phyloP scores from a whole-genome alignment of 352 stramenopile genomes.

The Phytophthora foliorum region DNA sequence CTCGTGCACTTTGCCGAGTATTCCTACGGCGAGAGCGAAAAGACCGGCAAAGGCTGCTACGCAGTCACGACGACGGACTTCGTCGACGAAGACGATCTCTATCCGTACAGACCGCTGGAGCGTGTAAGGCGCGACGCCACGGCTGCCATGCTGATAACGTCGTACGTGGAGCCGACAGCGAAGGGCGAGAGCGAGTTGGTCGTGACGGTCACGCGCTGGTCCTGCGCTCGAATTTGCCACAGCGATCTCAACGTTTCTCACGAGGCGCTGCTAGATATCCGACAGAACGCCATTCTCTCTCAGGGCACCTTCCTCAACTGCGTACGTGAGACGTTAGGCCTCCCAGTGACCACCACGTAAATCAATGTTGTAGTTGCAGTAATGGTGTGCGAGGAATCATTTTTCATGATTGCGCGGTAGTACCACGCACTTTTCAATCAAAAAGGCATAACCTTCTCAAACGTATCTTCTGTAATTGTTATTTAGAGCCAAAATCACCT shows the following conservation, averaged over 20 bases:
- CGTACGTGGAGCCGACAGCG: constrained; percentile 24
- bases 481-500: neutral
- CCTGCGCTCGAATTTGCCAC: constrained; percentile 31
- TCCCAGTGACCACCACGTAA: constrained; percentile 17
- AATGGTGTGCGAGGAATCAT: neutral
- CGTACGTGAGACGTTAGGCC: constrained; percentile 35
- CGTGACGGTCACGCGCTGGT: constrained; percentile 40
- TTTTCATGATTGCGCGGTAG: constrained; percentile 17
- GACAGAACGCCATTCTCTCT: constrained; percentile 29
- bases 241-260: constrained; percentile 33
- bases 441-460: neutral
- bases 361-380: neutral
- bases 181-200: constrained; percentile 22
- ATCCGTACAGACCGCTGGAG: constrained; percentile 52
- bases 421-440: no score
- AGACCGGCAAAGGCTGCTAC: constrained; percentile 34
- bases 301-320: constrained; percentile 38
- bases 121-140: constrained; percentile 50
- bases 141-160: constrained; percentile 37
- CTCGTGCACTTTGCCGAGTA: constrained; percentile 43
- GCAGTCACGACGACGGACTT: constrained; percentile 48
- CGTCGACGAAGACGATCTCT: constrained; percentile 54
- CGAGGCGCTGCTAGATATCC: constrained; percentile 24
- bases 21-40: constrained; percentile 14
- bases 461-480: neutral